Evolutionary conservation across 2,329 filamentous ascomycete species (phyloP), one percentile per base, ranked within the genome.

Genomic region (Sporothrix sp.): DNA sequence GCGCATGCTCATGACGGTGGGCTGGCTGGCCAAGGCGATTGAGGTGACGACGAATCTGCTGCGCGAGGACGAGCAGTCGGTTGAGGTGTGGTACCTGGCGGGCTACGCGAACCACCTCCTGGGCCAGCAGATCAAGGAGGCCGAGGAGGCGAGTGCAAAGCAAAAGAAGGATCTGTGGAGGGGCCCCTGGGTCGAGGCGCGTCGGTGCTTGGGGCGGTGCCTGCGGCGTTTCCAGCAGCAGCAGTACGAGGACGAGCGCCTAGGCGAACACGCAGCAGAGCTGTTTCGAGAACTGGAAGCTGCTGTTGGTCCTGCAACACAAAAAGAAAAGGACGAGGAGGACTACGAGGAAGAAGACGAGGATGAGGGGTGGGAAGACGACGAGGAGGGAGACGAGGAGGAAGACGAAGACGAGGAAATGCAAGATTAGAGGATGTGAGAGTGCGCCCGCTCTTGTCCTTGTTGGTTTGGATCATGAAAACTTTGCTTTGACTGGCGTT

Each of bases 1-100:
- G 13, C 76, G 93, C 53, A 71, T 98, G 57, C 71, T 98, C 44
- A 90, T 98, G 76, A 93, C 97, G 68, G 86, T 88, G 14, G 83
- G 83, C 56, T 79, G 95, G 79, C 84, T 94, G 65, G 77, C 84
- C 46, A 84, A 91, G 55, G 91, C 93, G 1, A 78, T 95, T 52
- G 79, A 85, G 51, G 89, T 97, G 3, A 71, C 96, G 64, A 87
- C 95, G 63, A 75, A 87, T 49, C 71, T 98, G 48, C 80, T 95
- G 35, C 73, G 78, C 32, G 93, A 98, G 64, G 91, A 98, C 58
- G 94, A 98, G 63, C 78, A 85, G 62, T 95, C 91, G 65, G 86
- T 98, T 18, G 93, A 98, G 68, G 85, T 87, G 16, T 96, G 90
- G 89, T 98, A 98, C 68, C 75, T 98, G 5, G 93, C 93, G 38